Conservation (phyloP, 495 filamentous ascomycete species). For the Penicillium bovifimosum region DNA sequence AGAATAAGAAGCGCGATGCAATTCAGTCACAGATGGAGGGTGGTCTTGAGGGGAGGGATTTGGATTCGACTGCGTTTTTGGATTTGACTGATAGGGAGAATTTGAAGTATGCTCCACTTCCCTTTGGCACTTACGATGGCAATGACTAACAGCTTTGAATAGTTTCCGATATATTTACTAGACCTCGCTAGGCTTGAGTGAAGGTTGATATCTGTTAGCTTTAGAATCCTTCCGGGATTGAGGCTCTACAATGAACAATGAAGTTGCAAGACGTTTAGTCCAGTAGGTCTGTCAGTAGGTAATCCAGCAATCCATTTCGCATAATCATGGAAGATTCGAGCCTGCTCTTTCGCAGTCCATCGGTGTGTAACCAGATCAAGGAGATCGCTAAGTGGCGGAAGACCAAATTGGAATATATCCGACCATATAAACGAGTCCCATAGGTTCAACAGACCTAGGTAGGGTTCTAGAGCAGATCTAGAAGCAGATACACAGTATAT, state of each 20-base stretch:
- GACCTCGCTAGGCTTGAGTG: neutral
- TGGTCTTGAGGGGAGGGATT: constrained; percentile 44
- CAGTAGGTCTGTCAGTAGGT: no score
- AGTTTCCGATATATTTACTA: constrained; percentile 38
- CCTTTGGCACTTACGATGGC: neutral
- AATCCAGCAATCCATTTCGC: neutral
- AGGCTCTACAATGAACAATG: no score
- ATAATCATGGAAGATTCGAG: neutral
- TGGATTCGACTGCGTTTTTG: constrained; percentile 52
- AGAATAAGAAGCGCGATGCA: constrained; percentile 52
- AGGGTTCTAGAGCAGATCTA: no score
- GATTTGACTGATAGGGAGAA: constrained; percentile 60
- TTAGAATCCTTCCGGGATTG: neutral
- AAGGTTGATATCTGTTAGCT: neutral
- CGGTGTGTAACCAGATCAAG: no score
- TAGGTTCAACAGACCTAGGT: no score
- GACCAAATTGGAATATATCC: neutral
- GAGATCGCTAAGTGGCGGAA: neutral
- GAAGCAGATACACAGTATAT: no score
- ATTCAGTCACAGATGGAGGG: constrained; percentile 45
- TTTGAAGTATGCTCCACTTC: constrained; percentile 37
- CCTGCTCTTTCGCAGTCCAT: no score
- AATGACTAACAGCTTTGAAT: neutral
- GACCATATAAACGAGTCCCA: neutral
- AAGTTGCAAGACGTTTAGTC: no score